These are phyloP conservation scores for Euphorbia lathyris DNA, from an alignment of 345 rosid species.

Conservation along the genomic window DNA sequence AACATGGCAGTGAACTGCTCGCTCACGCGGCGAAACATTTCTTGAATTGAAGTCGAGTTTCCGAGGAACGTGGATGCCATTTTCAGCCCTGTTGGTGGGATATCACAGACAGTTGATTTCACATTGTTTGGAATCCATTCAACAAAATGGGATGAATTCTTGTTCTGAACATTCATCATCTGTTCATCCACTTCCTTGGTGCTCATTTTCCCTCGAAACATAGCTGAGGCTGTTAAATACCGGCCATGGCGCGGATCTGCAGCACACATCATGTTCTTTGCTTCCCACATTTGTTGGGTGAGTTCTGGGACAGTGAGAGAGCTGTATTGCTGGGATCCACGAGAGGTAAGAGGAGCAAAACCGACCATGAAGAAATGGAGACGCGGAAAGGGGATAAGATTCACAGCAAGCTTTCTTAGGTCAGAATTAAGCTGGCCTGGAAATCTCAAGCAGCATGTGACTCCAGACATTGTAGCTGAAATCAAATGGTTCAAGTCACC, in stretches of 20 bases:
- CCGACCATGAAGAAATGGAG: slow-evolving; percentile 65
- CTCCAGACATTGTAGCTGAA: slow-evolving; percentile 74
- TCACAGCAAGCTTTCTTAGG: slow-evolving; percentile 64
- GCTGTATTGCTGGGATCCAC: slow-evolving; percentile 51
- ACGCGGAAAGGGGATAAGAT: slow-evolving; percentile 51
- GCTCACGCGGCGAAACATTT: slow-evolving; percentile 44
- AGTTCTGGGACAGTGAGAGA: slow-evolving; percentile 48
- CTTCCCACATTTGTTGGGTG: slow-evolving; percentile 56
- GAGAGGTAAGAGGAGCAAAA: slow-evolving; percentile 48
- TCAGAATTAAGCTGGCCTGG: slow-evolving; percentile 75
- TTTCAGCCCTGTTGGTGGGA: slow-evolving; percentile 46
- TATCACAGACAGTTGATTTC: slow-evolving; percentile 48
- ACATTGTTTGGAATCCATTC: slow-evolving; percentile 69
- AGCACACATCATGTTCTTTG: slow-evolving; percentile 58
- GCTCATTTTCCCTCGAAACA: slow-evolving; percentile 52
- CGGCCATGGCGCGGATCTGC: slow-evolving; percentile 47
- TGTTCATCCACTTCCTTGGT: slow-evolving; percentile 54
- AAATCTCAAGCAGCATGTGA: slow-evolving; percentile 69
- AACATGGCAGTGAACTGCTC: slow-evolving; percentile 68
- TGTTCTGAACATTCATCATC: slow-evolving; percentile 71
- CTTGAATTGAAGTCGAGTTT: slow-evolving; percentile 50
- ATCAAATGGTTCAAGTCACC: slow-evolving; percentile 69
- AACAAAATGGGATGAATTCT: slow-evolving; percentile 63
- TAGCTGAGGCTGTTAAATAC: slow-evolving; percentile 50
- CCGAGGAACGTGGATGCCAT: slow-evolving; percentile 54